A percentile compares a stretch with the other conserved stretches of the same genome.
Conservation (phyloP, 1,139 yeast genomes). For the Suhomyces anneliseae region DNA sequence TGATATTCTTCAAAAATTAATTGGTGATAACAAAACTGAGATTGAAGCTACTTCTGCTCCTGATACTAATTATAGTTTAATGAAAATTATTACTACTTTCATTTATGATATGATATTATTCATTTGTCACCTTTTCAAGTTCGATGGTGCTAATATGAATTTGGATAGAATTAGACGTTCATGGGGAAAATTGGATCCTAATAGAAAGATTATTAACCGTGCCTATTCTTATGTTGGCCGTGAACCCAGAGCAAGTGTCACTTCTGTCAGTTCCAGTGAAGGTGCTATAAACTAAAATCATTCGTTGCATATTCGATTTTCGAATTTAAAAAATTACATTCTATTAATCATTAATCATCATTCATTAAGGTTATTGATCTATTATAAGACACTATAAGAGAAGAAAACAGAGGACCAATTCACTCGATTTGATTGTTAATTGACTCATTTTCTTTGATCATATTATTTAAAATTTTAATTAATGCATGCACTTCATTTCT, state of each 20-base stretch:
- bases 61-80: conserved; percentile 10
- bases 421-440: not conserved
- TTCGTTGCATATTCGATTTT: no score
- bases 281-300: not conserved
- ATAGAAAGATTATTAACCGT: conserved; percentile 36
- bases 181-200: conserved; percentile 50
- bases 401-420: no score
- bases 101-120: conserved; percentile 33
- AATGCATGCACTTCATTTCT: conserved; percentile 23
- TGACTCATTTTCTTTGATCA: not conserved
- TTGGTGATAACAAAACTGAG: conserved; percentile 23
- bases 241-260: conserved; percentile 21
- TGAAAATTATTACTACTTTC: conserved; percentile 28
- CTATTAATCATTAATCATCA: not conserved
- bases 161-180: conserved; percentile 43
- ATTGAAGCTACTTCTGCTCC: not conserved
- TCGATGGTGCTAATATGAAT: conserved; percentile 44
- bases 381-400: no score
- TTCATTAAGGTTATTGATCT: not conserved
- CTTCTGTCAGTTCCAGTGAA: conserved; percentile 6
- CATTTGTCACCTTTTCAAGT: conserved; percentile 34
- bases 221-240: conserved; percentile 41
- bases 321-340: not conserved
- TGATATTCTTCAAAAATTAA: conserved; percentile 28
- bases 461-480: conserved; percentile 22